phyloP scores from a whole-genome alignment of 441 rosid species.

The Gossypium davidsonii region DNA sequence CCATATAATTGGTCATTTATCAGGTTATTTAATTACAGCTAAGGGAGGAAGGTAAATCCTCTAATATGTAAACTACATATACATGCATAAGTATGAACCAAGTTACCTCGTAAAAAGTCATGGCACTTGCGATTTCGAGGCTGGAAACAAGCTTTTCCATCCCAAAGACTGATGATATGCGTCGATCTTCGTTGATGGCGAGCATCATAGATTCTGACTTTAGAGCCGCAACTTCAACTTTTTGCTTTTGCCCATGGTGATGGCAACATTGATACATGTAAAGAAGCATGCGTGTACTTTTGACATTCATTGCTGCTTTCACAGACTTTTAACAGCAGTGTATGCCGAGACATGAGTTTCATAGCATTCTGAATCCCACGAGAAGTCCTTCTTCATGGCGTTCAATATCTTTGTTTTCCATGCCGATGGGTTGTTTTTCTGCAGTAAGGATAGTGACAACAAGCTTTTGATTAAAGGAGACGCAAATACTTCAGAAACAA shows the following conservation, averaged over 20 bases:
- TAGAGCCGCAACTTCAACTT: background rate
- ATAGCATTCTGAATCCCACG: conserved; percentile 55
- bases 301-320: conserved; percentile 17
- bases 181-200: background rate
- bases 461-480: background rate
- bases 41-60: background rate
- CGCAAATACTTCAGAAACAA: background rate
- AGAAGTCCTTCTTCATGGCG: conserved; percentile 61
- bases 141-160: background rate
- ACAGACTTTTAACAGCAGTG: conserved; percentile 38
- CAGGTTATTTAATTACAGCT: background rate
- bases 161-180: background rate
- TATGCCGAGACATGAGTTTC: conserved; percentile 63
- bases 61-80: background rate
- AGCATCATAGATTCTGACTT: background rate
- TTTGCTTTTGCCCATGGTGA: background rate
- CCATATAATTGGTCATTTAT: background rate
- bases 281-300: background rate
- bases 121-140: background rate
- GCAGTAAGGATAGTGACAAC: background rate
- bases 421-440: conserved; percentile 36
- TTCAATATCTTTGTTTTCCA: conserved; percentile 45
- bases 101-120: background rate
- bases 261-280: background rate
- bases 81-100: background rate